These are phyloP conservation scores for Voacanga thouarsii DNA, from an alignment of 257 asterid genomes.

Conservation along the genomic window DNA sequence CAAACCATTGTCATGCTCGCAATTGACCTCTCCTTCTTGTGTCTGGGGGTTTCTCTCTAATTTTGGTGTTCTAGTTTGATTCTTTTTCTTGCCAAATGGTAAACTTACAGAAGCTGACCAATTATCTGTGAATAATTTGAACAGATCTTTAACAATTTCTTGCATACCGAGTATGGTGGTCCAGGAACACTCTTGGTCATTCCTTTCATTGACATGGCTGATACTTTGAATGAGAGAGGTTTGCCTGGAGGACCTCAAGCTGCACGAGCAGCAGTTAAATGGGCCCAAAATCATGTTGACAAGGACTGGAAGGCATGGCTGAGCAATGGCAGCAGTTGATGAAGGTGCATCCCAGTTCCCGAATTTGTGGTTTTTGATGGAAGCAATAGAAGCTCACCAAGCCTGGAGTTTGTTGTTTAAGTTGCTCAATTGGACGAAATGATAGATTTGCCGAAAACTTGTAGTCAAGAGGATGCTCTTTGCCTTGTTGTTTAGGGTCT, in stretches of 20 bases:
- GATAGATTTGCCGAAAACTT: neutral
- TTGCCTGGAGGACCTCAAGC: conserved; percentile 95
- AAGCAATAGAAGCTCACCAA: neutral
- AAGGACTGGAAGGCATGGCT: conserved; percentile 88
- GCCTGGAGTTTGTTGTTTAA: neutral
- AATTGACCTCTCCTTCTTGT: neutral
- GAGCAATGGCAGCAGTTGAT: conserved; percentile 14
- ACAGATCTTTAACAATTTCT: conserved; percentile 69
- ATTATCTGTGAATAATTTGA: neutral
- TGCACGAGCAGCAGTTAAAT: conserved; percentile 82
- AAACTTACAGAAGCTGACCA: neutral
- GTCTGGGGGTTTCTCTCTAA: neutral
- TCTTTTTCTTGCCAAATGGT: neutral
- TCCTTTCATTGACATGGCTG: conserved; percentile 90
- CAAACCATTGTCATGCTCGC: neutral
- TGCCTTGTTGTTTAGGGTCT: neutral
- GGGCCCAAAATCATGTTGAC: conserved; percentile 83
- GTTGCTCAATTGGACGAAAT: neutral
- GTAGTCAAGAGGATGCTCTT: neutral
- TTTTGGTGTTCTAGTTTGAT: neutral
- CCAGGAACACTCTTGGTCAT: conserved; percentile 82
- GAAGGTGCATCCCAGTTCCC: neutral
- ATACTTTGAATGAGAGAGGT: conserved; percentile 70
- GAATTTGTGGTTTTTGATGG: neutral
- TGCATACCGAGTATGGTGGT: conserved; percentile 86